Evolutionary conservation across 208 protist genomes (phyloP), one percentile per base, ranked within the genome.

Genomic region (Novymonas esmeraldas): DNA sequence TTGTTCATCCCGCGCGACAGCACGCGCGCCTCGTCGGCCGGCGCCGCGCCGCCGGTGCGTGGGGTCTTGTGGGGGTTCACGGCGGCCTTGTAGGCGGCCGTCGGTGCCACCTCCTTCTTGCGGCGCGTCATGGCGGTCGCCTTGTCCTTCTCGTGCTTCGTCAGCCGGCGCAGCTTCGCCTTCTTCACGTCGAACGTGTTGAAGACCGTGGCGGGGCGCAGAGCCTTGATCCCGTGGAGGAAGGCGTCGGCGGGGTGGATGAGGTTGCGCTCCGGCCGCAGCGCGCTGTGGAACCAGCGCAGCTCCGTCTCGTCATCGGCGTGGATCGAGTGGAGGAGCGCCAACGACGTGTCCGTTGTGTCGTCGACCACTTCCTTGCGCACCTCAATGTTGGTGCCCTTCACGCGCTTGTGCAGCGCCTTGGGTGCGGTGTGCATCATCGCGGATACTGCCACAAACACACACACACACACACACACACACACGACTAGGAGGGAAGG

Each of bases 141-240:
- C 48, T 76, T 82, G 49, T 95, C 89, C 58, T 79, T 84, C 69
- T 89, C 67, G 59, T 90, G 83, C 65, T 91, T 92, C 16, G 81
- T 80, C 20, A 92, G 45, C 9, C 89, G 89, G 16, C 89, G 85
- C 42, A 90, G 73, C 63, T 87, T 89, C 20, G 80, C 64, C 76
- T 91, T 92, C 52, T 79, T 73, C 26, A 82, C 28, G 55, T 95
- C 86, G 64, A 91, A 95, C 11, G 89, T 95, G 68, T 87, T 86
- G 50, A 95, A 95, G 16, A 79, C 64, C 26, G 81, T 61, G 3
- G 89, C 86, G 3, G 89, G 89, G 31, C 76, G 84, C 22, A 95
- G 74, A 4, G 64, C 64, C 69, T 92, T 95, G 64, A 95, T 89
- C 55, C 84, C 82, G 13, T 85, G 86, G 39, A 89, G 73, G 41